These are phyloP conservation scores for Xylaria sp. DNA, from an alignment of 2,329 filamentous ascomycete genomes.

Conservation along the genomic window DNA sequence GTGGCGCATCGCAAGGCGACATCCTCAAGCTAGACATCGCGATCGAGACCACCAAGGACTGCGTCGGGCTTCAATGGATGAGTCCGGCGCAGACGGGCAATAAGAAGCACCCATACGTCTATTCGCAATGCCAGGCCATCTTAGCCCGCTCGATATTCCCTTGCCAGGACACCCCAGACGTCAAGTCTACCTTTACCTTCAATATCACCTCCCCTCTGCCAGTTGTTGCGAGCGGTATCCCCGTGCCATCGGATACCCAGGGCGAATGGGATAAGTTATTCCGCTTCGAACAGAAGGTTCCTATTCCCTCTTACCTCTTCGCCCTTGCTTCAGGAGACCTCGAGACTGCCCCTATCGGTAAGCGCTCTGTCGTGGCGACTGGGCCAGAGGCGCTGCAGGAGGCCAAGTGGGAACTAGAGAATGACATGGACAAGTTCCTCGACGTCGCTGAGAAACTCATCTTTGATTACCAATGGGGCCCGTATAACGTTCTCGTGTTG, in stretches of 20 bases:
- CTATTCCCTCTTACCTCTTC: constrained; percentile 93
- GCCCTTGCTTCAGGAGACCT: constrained; percentile 90
- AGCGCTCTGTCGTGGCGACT: constrained; percentile 82
- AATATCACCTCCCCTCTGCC: constrained; percentile 84
- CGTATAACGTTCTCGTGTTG: constrained; percentile 91
- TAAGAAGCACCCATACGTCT: constrained; percentile 96
- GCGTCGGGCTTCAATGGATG: constrained; percentile 95
- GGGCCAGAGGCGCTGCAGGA: constrained; percentile 84
- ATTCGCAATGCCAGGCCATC: constrained; percentile 97
- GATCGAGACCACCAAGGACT: constrained; percentile 82
- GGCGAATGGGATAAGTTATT: constrained; percentile 70
- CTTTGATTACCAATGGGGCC: constrained; percentile 90
- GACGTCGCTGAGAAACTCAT: constrained; percentile 80
- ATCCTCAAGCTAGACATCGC: constrained; percentile 65
- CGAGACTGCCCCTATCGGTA: constrained; percentile 82
- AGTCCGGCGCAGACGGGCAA: constrained; percentile 92
- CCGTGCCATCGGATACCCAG: constrained; percentile 52
- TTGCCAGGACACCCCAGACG: constrained; percentile 95
- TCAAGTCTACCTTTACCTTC: constrained; percentile 95
- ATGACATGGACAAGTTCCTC: constrained; percentile 91
- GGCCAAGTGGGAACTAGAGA: constrained; percentile 90
- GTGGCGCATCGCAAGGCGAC: constrained; percentile 59
- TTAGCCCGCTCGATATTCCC: constrained; percentile 93
- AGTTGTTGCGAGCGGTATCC: constrained; percentile 88
- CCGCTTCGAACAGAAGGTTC: constrained; percentile 86